Evolutionary conservation across 1,139 yeast genomes (phyloP), one percentile per base, ranked within the genome.

Genomic region (Candida tropicalis): DNA sequence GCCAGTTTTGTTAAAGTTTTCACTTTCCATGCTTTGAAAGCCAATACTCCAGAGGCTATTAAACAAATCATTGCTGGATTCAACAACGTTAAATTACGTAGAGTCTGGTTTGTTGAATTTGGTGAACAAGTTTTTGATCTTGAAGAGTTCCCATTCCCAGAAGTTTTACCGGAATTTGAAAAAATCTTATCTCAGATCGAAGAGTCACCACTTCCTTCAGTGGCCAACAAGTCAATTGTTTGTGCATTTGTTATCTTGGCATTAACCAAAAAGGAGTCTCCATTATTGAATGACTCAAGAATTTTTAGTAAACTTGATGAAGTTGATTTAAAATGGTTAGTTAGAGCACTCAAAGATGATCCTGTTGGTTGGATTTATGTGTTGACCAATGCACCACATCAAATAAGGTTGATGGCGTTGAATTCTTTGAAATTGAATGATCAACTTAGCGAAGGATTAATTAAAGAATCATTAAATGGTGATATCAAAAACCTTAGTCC

Each of bases 81-180:
- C 53, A 87, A 87, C 52, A 87, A 87, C 51, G 63, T 75, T 9
- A 77, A 76, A 28, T 62, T 87, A 29, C 78, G 84, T 52, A 81
- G 79, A 54, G 66, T 81, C 18, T 93, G 98, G 98, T 74, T 77
- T 41, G 59, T 73, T 27, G 68, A 79, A 6, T 58, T 83, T 25
- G 85, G 80, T 11, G 56, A 63, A 39, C 39, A 55, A 45, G 43
- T 55, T 39, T 39, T 39, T 18, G 39, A 28, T 10, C 15, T 36
- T 8, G 33, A 20, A 20, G n/a, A 17, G 9, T 12, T 37, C n/a
- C 28, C 35, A 37, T 15, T 43, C 18, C 35, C 38, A 2, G 42
- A 47, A 8, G 39, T 49, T 13, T 27, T 28, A 4, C 37, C 40
- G 8, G 44, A 41, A 22, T 46, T 49, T 39, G 39, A 44, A 12